These are phyloP conservation scores for Linnemannia schmuckeri DNA, from an alignment of 192 early-diverging fungal genomes.

Conservation along the genomic window DNA sequence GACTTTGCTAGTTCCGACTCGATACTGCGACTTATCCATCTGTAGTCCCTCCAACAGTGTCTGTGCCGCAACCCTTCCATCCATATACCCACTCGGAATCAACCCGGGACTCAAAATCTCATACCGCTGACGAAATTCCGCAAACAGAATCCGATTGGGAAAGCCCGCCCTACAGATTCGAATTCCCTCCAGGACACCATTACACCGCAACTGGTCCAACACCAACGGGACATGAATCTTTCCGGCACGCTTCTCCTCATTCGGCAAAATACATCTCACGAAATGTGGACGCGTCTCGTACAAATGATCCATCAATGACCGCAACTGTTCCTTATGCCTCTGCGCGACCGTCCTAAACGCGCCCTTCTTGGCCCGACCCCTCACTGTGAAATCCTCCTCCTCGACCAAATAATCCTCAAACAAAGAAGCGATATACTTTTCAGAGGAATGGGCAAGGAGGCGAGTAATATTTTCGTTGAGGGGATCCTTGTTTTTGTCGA, in stretches of 20 bases:
- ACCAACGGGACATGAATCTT: slow-evolving; percentile 88
- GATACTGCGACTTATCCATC: slow-evolving; percentile 86
- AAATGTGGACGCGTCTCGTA: slow-evolving; percentile 96
- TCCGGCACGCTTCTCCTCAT: slow-evolving; percentile 89
- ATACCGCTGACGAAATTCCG: slow-evolving; percentile 95
- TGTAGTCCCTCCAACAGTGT: slow-evolving; percentile 80
- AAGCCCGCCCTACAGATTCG: slow-evolving; percentile 96
- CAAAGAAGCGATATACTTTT: slow-evolving; percentile 82
- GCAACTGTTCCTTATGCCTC: slow-evolving; percentile 94
- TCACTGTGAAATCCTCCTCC: slow-evolving; percentile 58
- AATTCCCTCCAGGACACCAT: slow-evolving; percentile 98
- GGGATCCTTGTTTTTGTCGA: slow-evolving; percentile 99
- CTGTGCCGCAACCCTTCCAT: slow-evolving; percentile 88
- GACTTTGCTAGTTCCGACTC: slow-evolving; percentile 93
- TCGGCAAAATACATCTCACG: slow-evolving; percentile 98
- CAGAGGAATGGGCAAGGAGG: slow-evolving; percentile 84
- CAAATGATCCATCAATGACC: slow-evolving; percentile 89
- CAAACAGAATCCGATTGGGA: slow-evolving; percentile 92
- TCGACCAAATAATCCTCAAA: slow-evolving; percentile 87
- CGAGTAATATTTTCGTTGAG: slow-evolving; percentile 95
- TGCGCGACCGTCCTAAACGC: slow-evolving; percentile 95
- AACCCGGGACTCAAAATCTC: slow-evolving; percentile 88
- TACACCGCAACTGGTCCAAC: slow-evolving; percentile 94
- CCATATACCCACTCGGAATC: slow-evolving; percentile 86
- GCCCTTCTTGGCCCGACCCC: slow-evolving; percentile 78